These are phyloP conservation scores for Dactylellina drechsleri DNA, from an alignment of 2,329 filamentous ascomycete genomes.

Conservation along the genomic window DNA sequence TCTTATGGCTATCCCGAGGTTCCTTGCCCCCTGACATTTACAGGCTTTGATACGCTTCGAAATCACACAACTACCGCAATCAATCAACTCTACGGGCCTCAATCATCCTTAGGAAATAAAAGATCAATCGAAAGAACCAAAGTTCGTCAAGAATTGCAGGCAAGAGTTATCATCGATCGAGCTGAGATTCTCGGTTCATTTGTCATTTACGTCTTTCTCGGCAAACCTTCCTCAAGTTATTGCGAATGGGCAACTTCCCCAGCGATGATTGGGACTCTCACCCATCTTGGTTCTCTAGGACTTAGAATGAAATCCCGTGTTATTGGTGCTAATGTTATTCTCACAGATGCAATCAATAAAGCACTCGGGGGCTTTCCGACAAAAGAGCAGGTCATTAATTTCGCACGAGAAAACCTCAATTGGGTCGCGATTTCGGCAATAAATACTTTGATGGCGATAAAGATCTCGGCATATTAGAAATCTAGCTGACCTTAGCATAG, in stretches of 20 bases:
- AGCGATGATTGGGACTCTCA: conserved; percentile 40
- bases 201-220: conserved; percentile 53
- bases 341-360: conserved; percentile 28
- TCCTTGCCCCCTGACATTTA: conserved; percentile 43
- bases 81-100: conserved; percentile 56
- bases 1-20: conserved; percentile 58
- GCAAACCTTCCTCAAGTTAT: conserved; percentile 14
- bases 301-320: conserved; percentile 24
- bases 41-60: conserved; percentile 37
- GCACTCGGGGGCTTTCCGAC: conserved; percentile 8
- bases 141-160: conserved; percentile 56
- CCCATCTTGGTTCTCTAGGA: conserved; percentile 36
- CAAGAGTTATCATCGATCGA: conserved; percentile 55
- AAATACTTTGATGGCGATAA: background rate
- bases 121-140: background rate
- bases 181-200: conserved; percentile 54
- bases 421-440: conserved; percentile 38
- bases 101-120: conserved; percentile 1
- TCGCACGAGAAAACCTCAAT: conserved; percentile 22
- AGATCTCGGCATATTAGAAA: background rate
- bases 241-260: conserved; percentile 19
- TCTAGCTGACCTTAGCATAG: conserved; percentile 6
- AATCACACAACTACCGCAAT: conserved; percentile 51
- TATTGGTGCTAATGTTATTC: conserved; percentile 37
- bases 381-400: conserved; percentile 29